These are phyloP conservation scores for Elaphomyces granulatus DNA, from an alignment of 495 filamentous ascomycete genomes.

Conservation along the genomic window DNA sequence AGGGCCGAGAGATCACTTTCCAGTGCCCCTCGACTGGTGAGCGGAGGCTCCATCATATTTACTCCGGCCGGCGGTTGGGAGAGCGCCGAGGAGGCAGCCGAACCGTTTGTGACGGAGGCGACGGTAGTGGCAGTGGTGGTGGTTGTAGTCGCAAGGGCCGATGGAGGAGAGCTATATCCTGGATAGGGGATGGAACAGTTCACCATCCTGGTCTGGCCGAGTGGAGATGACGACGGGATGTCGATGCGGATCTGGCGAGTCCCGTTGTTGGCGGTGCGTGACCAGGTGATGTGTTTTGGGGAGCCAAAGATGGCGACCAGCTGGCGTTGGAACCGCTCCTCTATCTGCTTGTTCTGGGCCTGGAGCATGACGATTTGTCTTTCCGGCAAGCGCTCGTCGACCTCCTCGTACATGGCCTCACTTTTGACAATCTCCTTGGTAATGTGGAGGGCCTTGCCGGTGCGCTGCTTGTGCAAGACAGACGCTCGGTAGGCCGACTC, in stretches of 20 bases:
- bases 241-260: constrained; percentile 31
- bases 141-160: not conserved
- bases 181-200: not conserved
- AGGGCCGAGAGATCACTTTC: constrained; percentile 14
- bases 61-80: constrained; percentile 8
- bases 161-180: not conserved
- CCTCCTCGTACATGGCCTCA: constrained; percentile 96
- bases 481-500: constrained; percentile 82
- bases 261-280: constrained; percentile 18
- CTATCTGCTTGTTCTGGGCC: constrained; percentile 29
- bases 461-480: constrained; percentile 77
- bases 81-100: not conserved
- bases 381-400: constrained; percentile 53
- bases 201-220: not conserved
- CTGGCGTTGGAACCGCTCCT: constrained; percentile 29
- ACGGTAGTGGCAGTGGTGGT: constrained; percentile 1
- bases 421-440: constrained; percentile 78
- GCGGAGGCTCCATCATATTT: too few species aligned
- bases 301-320: constrained; percentile 22
- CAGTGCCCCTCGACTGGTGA: too few species aligned
- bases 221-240: constrained; percentile 4
- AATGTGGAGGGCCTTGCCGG: constrained; percentile 70
- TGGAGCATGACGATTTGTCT: constrained; percentile 31
- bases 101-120: not conserved
- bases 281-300: constrained; percentile 12